Conservation (phyloP, 1,284 basidiomycete genomes). For the Trichosporon sp. region DNA sequence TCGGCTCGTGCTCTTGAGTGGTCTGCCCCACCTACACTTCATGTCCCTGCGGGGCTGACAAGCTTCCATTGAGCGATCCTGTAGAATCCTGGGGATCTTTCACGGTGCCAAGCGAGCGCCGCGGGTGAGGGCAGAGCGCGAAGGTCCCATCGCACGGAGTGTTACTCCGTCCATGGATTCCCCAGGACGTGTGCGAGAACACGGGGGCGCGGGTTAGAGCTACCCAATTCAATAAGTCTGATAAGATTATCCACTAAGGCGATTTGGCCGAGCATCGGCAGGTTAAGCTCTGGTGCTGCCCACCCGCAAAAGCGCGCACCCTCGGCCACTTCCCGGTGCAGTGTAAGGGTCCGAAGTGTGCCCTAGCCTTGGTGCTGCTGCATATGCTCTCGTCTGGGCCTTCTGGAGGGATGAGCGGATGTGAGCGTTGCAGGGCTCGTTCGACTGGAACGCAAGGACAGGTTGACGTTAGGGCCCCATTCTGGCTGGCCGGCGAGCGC, state of each 20-base stretch:
- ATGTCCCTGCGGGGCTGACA: not conserved
- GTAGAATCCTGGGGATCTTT: not conserved
- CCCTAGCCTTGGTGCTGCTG: not conserved
- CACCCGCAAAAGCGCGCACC: slow-evolving; percentile 1
- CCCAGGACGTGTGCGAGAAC: slow-evolving; percentile 4
- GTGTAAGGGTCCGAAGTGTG: not conserved
- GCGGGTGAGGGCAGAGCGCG: not conserved
- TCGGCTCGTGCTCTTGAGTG: not conserved
- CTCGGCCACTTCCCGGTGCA: not conserved
- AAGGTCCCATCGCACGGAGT: not conserved
- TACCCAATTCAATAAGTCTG: not conserved
- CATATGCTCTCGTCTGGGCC: not conserved
- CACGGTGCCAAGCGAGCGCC: not conserved
- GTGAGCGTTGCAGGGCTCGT: not conserved
- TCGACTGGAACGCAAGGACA: not conserved
- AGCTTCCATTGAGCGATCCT: not conserved
- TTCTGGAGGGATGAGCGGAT: not conserved
- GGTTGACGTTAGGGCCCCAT: slow-evolving; percentile 1
- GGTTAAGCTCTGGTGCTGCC: not conserved
- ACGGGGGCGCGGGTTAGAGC: not conserved
- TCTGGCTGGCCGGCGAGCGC: not conserved
- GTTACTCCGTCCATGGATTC: not conserved
- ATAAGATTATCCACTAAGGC: slow-evolving; percentile 9
- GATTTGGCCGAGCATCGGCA: slow-evolving; percentile 11
- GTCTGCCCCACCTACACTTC: not conserved